phyloP scores from a whole-genome alignment of 164 flowering plant genomes.

The Dillenia turbinata region DNA sequence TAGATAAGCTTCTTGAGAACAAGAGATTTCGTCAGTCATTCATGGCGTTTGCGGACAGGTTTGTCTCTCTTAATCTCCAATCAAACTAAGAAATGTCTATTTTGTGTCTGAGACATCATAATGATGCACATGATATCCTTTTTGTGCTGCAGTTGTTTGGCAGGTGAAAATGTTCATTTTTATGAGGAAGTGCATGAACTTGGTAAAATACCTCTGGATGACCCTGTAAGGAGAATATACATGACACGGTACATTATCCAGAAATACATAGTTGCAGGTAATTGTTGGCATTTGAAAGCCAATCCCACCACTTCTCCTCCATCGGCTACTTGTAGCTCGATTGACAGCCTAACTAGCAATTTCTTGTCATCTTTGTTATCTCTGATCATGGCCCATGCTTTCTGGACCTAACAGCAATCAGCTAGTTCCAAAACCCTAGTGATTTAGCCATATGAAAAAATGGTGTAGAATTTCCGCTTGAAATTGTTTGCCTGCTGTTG shows the following conservation, averaged over 20 bases:
- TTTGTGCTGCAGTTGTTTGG: constrained; percentile 62
- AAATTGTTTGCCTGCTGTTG: too few species aligned
- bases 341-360: too few species aligned
- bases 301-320: too few species aligned
- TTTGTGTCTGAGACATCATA: background rate
- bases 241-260: constrained; percentile 87
- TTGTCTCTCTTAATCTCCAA: background rate
- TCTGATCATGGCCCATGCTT: too few species aligned
- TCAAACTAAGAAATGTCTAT: background rate
- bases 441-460: too few species aligned
- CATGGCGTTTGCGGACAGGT: constrained; percentile 92
- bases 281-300: too few species aligned
- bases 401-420: too few species aligned
- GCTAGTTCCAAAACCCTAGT: too few species aligned
- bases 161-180: constrained; percentile 88
- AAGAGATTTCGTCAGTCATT: constrained; percentile 73
- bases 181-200: constrained; percentile 71
- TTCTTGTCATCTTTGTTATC: too few species aligned
- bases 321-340: too few species aligned
- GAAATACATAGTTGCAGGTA: constrained; percentile 68
- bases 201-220: constrained; percentile 52
- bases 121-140: background rate
- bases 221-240: constrained; percentile 70
- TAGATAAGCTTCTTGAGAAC: constrained; percentile 73
- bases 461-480: too few species aligned